Evolutionary conservation across 805 yeast genomes (phyloP), one percentile per base, ranked within the genome.

Genomic region (Metschnikowia amazonensis): DNA sequence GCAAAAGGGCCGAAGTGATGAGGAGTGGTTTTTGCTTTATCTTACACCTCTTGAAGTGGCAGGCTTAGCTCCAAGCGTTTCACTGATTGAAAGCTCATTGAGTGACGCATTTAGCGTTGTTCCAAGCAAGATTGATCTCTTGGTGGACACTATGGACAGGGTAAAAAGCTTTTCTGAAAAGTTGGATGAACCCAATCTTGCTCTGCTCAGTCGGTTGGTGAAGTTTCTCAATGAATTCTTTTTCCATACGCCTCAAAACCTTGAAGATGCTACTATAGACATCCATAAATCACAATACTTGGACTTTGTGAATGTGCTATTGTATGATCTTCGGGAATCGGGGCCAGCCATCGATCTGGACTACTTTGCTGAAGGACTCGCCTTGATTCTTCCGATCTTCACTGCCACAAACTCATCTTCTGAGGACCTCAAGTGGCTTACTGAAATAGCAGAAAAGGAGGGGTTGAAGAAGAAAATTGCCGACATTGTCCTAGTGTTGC

Each of bases 301-400:
- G 9, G 34, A 20, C 9, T 44, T 55, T 7, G 59, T 60, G 45
- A 69, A 66, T 6, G 58, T 60, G 6, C 73, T 77, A 45, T 48
- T 72, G 3, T 25, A 34, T 7, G 40, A 42, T 18, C 51, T 52
- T 46, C 29, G 14, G 57, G n/a, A 24, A 6, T 29, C 42, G 7
- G 35, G 31, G 7, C 8, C 30, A 11, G n/a, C 60, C 47, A 64
- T 64, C 2, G 72, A 76, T 48, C 57, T 69, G 23, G 69, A 72
- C 13, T 87, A 87, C 84, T 79, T 80, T 55, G 76, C 84, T 0
- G 70, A 76, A 46, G 79, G 81, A 0, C 59, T 88, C 29, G 62
- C 72, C 21, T 72, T 82, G 3, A 69, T 80, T 37, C 86, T 81
- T 45, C 77, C 75, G 29, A 62, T 82, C 3, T 55, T 86, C 35